Evolutionary conservation across 2,329 filamentous ascomycete species (phyloP).

Genomic region (Nigrospora oryzae): DNA sequence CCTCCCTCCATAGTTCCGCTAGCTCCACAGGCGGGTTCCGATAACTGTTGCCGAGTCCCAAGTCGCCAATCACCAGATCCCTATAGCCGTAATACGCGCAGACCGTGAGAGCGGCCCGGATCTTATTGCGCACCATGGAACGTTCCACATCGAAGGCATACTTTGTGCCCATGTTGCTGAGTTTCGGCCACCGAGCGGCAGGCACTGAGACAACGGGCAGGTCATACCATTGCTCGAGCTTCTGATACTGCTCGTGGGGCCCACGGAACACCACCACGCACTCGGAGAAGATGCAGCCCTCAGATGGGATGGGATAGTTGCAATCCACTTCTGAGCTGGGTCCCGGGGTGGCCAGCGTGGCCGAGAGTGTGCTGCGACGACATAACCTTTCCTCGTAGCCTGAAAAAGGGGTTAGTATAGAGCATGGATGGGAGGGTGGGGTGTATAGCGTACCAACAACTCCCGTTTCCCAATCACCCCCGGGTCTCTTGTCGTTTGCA

Average conservation of each 20-base stretch:
- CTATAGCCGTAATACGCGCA: constrained; percentile 52
- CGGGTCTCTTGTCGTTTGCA: constrained; percentile 68
- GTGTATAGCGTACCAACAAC: constrained; percentile 24
- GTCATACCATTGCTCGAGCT: constrained; percentile 45
- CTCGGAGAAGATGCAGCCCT: constrained; percentile 62
- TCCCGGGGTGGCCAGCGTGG: constrained; percentile 56
- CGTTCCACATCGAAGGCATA: constrained; percentile 67
- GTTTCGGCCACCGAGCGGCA: constrained; percentile 64
- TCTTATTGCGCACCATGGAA: constrained; percentile 65
- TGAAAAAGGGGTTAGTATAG: constrained; percentile 25
- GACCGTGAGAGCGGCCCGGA: constrained; percentile 62
- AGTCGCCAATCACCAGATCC: constrained; percentile 54
- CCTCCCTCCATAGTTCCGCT: constrained; percentile 57
- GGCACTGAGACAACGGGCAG: constrained; percentile 68
- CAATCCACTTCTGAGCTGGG: constrained; percentile 31
- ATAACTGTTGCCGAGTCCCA: constrained; percentile 55
- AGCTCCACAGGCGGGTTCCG: constrained; percentile 58
- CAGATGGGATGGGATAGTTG: constrained; percentile 65
- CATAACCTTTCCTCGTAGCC: constrained; percentile 67
- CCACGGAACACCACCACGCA: constrained; percentile 67
- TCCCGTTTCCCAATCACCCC: constrained; percentile 71
- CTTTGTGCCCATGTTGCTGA: constrained; percentile 55
- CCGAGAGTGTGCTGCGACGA: constrained; percentile 64
- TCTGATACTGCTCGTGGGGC: constrained; percentile 56
- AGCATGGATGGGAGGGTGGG: background rate